Evolutionary conservation across 202 grass and related monocot genomes (phyloP), one percentile per base, ranked within the genome.

Genomic region (Schoenoplectus tabernaemontani): DNA sequence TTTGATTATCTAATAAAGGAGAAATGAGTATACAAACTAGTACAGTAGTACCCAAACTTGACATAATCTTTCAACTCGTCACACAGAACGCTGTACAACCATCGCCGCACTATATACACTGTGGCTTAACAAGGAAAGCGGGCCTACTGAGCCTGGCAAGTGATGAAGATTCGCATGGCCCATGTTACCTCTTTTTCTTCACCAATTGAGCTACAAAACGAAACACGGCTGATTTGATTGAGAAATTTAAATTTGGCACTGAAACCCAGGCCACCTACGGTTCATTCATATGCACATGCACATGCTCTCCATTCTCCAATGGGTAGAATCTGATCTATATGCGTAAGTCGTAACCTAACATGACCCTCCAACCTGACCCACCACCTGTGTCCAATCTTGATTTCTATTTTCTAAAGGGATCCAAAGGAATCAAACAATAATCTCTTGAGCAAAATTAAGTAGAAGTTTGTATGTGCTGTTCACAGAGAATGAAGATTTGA

Each of bases 181-280:
- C 68, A 72, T 72, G 10, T 30, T 48, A 72, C 24, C 10, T 32
- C 10, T 16, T 30, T 72, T 51, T 51, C 68, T 72, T 51, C 24
- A 50, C 2, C 44, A 48, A 73, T 51, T 28, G 12, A 51, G 42
- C 68, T 30, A 50, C 68, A 50, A 72, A 50, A 72, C 43, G 43
- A 72, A 26, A 50, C 68, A 50, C 42, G 23, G 50, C 43, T 72
- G 42, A 72, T 72, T 72, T 50, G 43, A 72, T 48, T 32, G 68
- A 51, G 43, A 26, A 72, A 72, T 72, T 72, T 16, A 50, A 72
- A 30, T 50, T 48, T 30, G 20, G 68, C 68, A 72, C 68, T 72
- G 43, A 72, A 72, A 50, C 23, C 24, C 68, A 72, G 32, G 68
- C 23, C 22, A 72, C 23, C 42, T 72, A 72, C 12, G 43, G 22